Base-by-base conservation (phyloP, 805 yeast species). In the Phaffomyces antillensis region DNA sequence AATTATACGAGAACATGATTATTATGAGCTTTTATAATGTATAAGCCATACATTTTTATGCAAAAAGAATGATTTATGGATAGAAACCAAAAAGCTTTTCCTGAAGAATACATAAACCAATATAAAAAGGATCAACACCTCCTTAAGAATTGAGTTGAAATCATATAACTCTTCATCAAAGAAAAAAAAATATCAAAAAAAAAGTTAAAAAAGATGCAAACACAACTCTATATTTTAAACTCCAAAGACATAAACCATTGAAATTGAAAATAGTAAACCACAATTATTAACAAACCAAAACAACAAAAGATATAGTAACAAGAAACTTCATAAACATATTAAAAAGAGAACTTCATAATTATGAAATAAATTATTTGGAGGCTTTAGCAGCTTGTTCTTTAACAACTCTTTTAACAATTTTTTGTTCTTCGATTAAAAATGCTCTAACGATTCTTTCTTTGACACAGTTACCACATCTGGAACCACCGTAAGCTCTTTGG, bases 401-500 rank as follows among this genome's bases (percentile, higher is more conserved):
- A 70, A 93, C 84, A 66, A 93, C 96, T 79, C 95, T 88, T 89
- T 93, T 95, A 71, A 93, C 99, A 60, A 93, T 90, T 87, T 93
- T 93, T 81, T 93, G 98, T 80, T 93, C 99, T 81, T 95, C 99
- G 63, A 93, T 87, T 74, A 93, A 84, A 88, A 93, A 93, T 68
- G 99, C 97, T 80, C 99, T 91, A 72, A 91, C 91, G 65, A 93
- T 83, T 84, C 97, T 88, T 77, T 91, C 96, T 85, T 91, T 91
- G 71, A 91, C 98, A 80, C 96, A 88, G 87, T 80, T 88, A 73
- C 91, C 96, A 80, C 93, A 88, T 81, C 86, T 85, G 68, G 87
- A 83, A 74, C 99, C 99, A 81, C 99, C 99, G 91, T 93, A 93
- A 65, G 96, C 90, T 83, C 99, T 93, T 70, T 91, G 90, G 62